Conservation (phyloP, 345 rosid species). For the Boechera retrofracta region DNA sequence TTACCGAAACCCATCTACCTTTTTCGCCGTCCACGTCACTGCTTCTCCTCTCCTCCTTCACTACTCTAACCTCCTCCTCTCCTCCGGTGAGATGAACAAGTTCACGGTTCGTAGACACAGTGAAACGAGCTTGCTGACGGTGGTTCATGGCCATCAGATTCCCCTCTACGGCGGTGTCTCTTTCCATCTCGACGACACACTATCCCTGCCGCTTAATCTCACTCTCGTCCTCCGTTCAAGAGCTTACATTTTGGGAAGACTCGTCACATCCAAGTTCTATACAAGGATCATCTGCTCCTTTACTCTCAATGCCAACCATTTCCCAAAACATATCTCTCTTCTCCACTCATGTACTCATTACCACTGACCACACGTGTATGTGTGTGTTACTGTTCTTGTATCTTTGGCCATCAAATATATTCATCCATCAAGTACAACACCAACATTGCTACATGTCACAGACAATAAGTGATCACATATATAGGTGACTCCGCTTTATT, state of each 20-base stretch:
- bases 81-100: conserved; percentile 89
- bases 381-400: conserved; percentile 1
- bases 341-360: conserved; percentile 35
- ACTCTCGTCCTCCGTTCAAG: conserved; percentile 76
- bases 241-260: conserved; percentile 79
- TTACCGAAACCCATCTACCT: conserved; percentile 81
- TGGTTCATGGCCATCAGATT: conserved; percentile 75
- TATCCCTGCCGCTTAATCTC: conserved; percentile 73
- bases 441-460: neutral
- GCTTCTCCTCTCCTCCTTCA: conserved; percentile 73
- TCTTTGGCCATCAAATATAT: conserved; percentile 8
- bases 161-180: conserved; percentile 86
- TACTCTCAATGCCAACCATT: conserved; percentile 54
- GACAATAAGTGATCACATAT: conserved; percentile 5
- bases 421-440: conserved; percentile 9
- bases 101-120: conserved; percentile 71
- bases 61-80: conserved; percentile 75
- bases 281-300: conserved; percentile 61
- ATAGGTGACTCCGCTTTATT: neutral
- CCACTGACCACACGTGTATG: conserved; percentile 6
- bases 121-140: conserved; percentile 48
- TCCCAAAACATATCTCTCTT: conserved; percentile 38
- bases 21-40: conserved; percentile 93
- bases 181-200: conserved; percentile 46
- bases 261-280: conserved; percentile 71